Evolutionary conservation across 805 yeast genomes (phyloP).

Genomic region (Torulaspora maleeae): DNA sequence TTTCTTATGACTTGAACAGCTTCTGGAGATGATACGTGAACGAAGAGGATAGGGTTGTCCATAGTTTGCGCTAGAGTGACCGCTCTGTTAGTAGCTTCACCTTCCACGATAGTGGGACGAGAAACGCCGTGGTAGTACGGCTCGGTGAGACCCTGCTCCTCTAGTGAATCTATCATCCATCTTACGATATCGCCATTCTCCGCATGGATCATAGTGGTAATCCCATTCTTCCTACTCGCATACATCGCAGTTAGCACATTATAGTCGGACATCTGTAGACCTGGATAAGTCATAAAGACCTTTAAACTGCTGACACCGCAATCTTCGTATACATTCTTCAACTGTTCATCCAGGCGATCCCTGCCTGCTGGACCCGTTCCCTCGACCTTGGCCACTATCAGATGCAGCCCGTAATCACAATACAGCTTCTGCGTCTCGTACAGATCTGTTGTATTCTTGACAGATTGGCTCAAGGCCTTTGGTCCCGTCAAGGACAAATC

Average conservation of each 20-base stretch:
- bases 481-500: slow-evolving; percentile 33
- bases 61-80: slow-evolving; percentile 42
- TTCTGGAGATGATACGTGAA: slow-evolving; percentile 44
- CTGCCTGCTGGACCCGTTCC: slow-evolving; percentile 13
- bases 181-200: slow-evolving; percentile 46
- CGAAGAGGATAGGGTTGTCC: slow-evolving; percentile 45
- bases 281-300: slow-evolving; percentile 45
- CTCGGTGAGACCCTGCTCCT: slow-evolving; percentile 36
- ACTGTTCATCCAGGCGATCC: slow-evolving; percentile 27
- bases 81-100: slow-evolving; percentile 48
- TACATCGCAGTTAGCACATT: slow-evolving; percentile 39
- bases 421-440: slow-evolving; percentile 19
- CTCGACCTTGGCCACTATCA: slow-evolving; percentile 39
- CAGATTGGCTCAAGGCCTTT: slow-evolving; percentile 35
- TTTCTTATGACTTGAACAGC: slow-evolving; percentile 40
- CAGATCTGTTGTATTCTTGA: slow-evolving; percentile 26
- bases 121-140: slow-evolving; percentile 46
- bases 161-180: slow-evolving; percentile 40
- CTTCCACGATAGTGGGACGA: slow-evolving; percentile 44
- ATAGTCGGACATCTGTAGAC: slow-evolving; percentile 39
- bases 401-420: slow-evolving; percentile 48
- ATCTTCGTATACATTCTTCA: slow-evolving; percentile 35
- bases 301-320: slow-evolving; percentile 41
- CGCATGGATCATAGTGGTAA: slow-evolving; percentile 51
- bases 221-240: slow-evolving; percentile 39